Percentiles rank a stretch among this genome's conserved stretches.
These are phyloP conservation scores for Mycosarcoma maydis DNA, from an alignment of 1,284 basidiomycete genomes.

Conservation along the genomic window DNA sequence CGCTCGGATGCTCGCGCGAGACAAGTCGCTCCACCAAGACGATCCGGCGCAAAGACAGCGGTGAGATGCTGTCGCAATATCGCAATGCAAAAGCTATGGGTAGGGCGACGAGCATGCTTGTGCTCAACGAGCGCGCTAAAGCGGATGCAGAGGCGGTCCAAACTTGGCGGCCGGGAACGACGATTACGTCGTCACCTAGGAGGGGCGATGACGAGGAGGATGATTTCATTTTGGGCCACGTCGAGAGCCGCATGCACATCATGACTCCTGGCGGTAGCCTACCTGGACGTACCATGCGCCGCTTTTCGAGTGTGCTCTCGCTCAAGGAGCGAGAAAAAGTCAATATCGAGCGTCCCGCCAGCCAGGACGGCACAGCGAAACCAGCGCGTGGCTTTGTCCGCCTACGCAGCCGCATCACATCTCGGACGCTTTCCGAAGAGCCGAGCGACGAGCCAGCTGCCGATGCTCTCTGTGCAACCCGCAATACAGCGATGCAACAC, in stretches of 20 bases:
- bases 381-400: conserved; percentile 26
- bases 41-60: conserved; percentile 53
- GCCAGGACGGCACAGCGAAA: conserved; percentile 21
- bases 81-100: conserved; percentile 51
- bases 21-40: conserved; percentile 8
- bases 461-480: neutral
- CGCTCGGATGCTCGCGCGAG: conserved; percentile 5
- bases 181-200: conserved; percentile 14
- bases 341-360: conserved; percentile 20
- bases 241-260: conserved; percentile 21
- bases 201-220: conserved; percentile 8
- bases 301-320: conserved; percentile 41
- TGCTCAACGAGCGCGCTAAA: conserved; percentile 37
- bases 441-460: conserved; percentile 7
- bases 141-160: conserved; percentile 22
- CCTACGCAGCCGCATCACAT: conserved; percentile 28
- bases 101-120: conserved; percentile 42
- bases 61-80: conserved; percentile 63
- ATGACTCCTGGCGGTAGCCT: conserved; percentile 24
- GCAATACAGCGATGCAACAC: too few species aligned
- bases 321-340: conserved; percentile 27
- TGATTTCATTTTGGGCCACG: conserved; percentile 39
- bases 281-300: conserved; percentile 18
- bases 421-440: conserved; percentile 28
- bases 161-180: conserved; percentile 10